Evolutionary conservation across 164 flowering plant species (phyloP).

Genomic region (Houttuynia cordata): DNA sequence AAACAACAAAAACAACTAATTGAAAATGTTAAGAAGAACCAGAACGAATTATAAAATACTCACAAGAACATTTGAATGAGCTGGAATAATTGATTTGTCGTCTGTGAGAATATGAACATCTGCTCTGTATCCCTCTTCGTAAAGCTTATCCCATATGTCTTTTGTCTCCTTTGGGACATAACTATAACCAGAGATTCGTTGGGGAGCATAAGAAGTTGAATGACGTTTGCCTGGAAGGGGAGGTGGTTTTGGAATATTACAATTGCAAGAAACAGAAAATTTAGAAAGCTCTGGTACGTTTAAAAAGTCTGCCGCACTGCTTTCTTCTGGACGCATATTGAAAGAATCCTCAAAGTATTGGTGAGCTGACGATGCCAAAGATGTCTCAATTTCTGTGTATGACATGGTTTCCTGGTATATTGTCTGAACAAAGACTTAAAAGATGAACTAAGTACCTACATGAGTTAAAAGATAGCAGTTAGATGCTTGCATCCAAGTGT

Average conservation of each 20-base stretch:
- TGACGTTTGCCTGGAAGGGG: slow-evolving; percentile 24
- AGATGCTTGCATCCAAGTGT: background rate
- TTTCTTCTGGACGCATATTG: slow-evolving; percentile 24
- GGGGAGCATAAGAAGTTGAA: slow-evolving; percentile 1
- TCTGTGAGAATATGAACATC: slow-evolving; percentile 47
- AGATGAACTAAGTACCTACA: background rate
- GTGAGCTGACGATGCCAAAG: slow-evolving; percentile 19
- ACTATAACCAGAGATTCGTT: slow-evolving; percentile 10
- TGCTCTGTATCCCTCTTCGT: slow-evolving; percentile 48
- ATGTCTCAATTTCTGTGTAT: slow-evolving; percentile 20
- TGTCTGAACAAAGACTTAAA: background rate
- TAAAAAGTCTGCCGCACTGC: slow-evolving; percentile 20
- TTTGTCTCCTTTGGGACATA: slow-evolving; percentile 49
- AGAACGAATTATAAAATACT: slow-evolving; percentile 10
- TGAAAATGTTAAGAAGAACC: too few species aligned
- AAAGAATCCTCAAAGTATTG: slow-evolving; percentile 28
- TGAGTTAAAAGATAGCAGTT: background rate
- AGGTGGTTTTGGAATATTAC: slow-evolving; percentile 47
- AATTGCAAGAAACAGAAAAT: slow-evolving; percentile 16
- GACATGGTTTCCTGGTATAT: slow-evolving; percentile 18
- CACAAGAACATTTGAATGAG: slow-evolving; percentile 62
- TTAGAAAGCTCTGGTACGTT: slow-evolving; percentile 22
- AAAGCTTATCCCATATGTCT: slow-evolving; percentile 54
- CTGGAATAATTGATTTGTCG: slow-evolving; percentile 27
- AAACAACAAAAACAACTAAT: too few species aligned